These are phyloP conservation scores for Podila verticillata DNA, from an alignment of 192 early-diverging fungal species.

Conservation along the genomic window DNA sequence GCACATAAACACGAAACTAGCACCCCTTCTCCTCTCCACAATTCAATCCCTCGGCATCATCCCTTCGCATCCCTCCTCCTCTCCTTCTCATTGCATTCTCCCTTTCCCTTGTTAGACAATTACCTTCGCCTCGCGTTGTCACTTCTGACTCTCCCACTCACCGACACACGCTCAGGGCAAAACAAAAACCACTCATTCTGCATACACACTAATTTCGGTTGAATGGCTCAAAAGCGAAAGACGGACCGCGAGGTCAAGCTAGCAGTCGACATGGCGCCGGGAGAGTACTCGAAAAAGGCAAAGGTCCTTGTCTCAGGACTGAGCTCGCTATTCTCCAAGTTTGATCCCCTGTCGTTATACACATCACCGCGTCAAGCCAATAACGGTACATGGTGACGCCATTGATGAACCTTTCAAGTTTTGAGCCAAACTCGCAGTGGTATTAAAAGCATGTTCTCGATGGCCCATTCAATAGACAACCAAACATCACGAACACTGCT, in stretches of 20 bases:
- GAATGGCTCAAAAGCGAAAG: slow-evolving; percentile 1
- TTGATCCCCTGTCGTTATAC: background rate
- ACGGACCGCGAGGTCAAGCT: background rate
- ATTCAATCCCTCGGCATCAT: background rate
- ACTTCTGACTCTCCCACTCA: background rate
- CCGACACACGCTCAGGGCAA: background rate
- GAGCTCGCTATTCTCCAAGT: background rate
- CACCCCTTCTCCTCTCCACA: background rate
- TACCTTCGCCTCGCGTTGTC: background rate
- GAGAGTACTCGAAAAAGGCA: background rate
- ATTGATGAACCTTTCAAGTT: too few species aligned
- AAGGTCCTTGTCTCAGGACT: slow-evolving; percentile 1
- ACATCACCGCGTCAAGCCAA: background rate
- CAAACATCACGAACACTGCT: background rate
- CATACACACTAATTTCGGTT: background rate
- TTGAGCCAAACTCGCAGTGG: background rate
- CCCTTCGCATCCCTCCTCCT: background rate
- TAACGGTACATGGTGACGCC: background rate
- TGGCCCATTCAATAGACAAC: background rate
- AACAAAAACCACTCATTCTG: background rate
- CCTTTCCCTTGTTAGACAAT: background rate
- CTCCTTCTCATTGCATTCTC: background rate
- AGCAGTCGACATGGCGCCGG: background rate
- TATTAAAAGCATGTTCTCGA: background rate
- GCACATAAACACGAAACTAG: background rate